phyloP scores from a whole-genome alignment of 169 alveolate genomes.

The Eimeria falciformis region DNA sequence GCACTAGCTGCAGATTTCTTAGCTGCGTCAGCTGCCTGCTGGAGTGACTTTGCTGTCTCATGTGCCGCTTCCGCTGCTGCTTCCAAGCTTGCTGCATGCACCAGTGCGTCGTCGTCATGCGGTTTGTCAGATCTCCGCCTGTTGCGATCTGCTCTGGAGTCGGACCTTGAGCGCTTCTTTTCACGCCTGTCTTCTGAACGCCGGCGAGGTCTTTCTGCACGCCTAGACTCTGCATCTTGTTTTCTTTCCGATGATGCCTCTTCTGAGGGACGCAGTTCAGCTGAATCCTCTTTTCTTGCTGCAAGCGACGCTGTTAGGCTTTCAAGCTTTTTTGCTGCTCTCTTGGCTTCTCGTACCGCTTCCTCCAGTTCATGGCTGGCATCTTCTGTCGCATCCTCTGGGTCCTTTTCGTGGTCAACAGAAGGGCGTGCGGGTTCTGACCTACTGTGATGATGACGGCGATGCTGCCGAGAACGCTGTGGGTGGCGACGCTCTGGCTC shows the following conservation, averaged over 20 bases:
- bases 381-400: not conserved
- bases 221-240: no score
- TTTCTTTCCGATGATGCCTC: no score
- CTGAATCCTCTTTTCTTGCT: no score
- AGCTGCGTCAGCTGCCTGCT: constrained; percentile 3
- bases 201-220: no score
- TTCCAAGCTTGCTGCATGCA: not conserved
- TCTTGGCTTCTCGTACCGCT: not conserved
- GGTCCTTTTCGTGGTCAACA: not conserved
- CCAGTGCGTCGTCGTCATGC: no score
- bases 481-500: no score
- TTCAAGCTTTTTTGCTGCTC: not conserved
- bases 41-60: constrained; percentile 8
- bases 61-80: not conserved
- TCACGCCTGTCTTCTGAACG: no score
- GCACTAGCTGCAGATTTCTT: not conserved
- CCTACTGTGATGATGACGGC: not conserved
- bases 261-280: no score
- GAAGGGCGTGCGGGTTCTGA: not conserved
- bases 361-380: constrained; percentile 9
- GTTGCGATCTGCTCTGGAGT: no score
- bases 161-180: no score
- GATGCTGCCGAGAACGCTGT: not conserved
- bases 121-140: no score
- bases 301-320: no score